These are phyloP conservation scores for Mycena citricolor DNA, from an alignment of 1,284 basidiomycete genomes.

Conservation along the genomic window DNA sequence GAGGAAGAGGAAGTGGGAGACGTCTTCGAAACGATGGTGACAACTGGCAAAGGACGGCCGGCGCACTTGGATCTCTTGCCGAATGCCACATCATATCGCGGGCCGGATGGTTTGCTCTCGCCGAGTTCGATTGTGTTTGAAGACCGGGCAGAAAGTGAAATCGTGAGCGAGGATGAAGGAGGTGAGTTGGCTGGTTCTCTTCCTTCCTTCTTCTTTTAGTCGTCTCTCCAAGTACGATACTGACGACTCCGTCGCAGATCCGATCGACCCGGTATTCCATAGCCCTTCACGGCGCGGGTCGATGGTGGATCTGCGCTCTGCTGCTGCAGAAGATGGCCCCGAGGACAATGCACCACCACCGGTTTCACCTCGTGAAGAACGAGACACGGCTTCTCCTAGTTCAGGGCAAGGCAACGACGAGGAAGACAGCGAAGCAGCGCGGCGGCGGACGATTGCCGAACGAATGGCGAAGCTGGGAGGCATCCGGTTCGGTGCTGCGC, in stretches of 20 bases:
- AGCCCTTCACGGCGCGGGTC: slow-evolving; percentile 44
- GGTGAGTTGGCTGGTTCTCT: slow-evolving; percentile 42
- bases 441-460: slow-evolving; percentile 69
- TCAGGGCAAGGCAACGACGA: slow-evolving; percentile 14
- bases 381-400: neutral
- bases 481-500: slow-evolving; percentile 65
- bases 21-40: slow-evolving; percentile 12
- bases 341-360: slow-evolving; percentile 15
- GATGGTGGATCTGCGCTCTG: slow-evolving; percentile 25
- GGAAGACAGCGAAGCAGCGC: slow-evolving; percentile 48
- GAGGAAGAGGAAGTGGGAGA: slow-evolving; percentile 19
- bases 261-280: slow-evolving; percentile 64
- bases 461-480: slow-evolving; percentile 79
- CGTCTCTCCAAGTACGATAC: slow-evolving; percentile 11
- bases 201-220: neutral
- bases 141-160: slow-evolving; percentile 35
- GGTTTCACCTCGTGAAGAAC: slow-evolving; percentile 16
- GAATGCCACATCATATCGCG: slow-evolving; percentile 2
- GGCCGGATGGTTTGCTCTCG: slow-evolving; percentile 13
- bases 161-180: slow-evolving; percentile 60
- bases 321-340: slow-evolving; percentile 2
- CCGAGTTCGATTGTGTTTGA: slow-evolving; percentile 16
- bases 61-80: neutral
- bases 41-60: slow-evolving; percentile 1
- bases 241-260: slow-evolving; percentile 43